Evolutionary conservation across 2,329 filamentous ascomycete species (phyloP).

Genomic region (Bipolaris sorokiniana): DNA sequence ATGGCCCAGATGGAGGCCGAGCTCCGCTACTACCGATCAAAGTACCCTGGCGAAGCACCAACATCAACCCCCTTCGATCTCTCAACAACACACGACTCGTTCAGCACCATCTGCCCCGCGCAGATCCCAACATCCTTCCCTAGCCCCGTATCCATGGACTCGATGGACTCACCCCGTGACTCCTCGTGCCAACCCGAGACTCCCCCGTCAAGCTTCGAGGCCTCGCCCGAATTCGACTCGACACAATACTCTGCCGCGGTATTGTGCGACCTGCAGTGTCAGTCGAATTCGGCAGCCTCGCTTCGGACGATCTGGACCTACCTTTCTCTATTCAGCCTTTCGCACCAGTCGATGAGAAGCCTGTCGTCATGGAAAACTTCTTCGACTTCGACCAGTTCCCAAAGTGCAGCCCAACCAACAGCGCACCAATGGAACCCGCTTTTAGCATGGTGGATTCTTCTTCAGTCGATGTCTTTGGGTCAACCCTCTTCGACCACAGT

Average conservation of each 20-base stretch:
- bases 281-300: constrained; percentile 64
- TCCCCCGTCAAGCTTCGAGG: constrained; percentile 48
- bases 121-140: constrained; percentile 44
- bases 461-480: constrained; percentile 45
- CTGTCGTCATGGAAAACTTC: constrained; percentile 42
- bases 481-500: constrained; percentile 40
- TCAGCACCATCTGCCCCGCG: constrained; percentile 46
- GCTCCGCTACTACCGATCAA: constrained; percentile 48
- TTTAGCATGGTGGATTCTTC: constrained; percentile 40
- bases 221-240: constrained; percentile 74
- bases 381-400: constrained; percentile 52
- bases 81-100: constrained; percentile 28
- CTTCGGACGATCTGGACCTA: constrained; percentile 44
- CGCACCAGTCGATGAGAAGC: constrained; percentile 49
- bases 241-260: constrained; percentile 99
- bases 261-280: constrained; percentile 99
- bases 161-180: constrained; percentile 49
- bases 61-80: constrained; percentile 28
- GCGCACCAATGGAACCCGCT: constrained; percentile 32
- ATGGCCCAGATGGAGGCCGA: constrained; percentile 59
- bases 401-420: constrained; percentile 29
- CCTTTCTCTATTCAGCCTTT: constrained; percentile 46
- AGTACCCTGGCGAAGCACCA: constrained; percentile 40
- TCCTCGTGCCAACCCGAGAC: constrained; percentile 49
- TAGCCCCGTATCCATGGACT: constrained; percentile 48